Base-by-base conservation (phyloP, 306 rosid species). In the Cicer cuneatum region DNA sequence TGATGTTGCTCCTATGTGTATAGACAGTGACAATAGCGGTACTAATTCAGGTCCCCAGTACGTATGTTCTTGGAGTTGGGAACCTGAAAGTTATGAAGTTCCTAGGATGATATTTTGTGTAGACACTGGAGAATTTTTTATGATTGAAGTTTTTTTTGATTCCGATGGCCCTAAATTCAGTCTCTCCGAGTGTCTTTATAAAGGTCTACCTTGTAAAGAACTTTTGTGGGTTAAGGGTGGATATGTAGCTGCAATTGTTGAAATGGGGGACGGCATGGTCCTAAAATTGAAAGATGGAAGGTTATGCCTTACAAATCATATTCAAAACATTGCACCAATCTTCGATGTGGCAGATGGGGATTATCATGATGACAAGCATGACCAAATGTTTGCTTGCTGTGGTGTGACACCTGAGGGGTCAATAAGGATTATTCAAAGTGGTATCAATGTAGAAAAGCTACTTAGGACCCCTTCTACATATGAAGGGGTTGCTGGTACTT, bases 351-450 rank as follows among this genome's bases (percentile, higher is more conserved):
- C 89, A 60, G 88, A 88, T 82, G 90, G 90, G 64, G 91, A 93
- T 85, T 85, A 80, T 76, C 94, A 80, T 83, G 98, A 91, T 78
- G 97, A 93, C 82, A 91, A 88, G 74, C 94, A 88, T 59, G 97
- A 87, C 79, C 97, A 93, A 81, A 86, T 93, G 87, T 91, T 89
- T 82, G 96, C 98, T 48, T 89, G 98, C 70, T 91, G 97, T 82
- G 98, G 98, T 71, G 87, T 88, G 82, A 90, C 96, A 13, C 96
- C 96, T 6, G 96, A 91, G 76, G 97, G 98, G 67, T 93, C 98
- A 66, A 60, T 93, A 83, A 80, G 97, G 85, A 79, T 93, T 73
- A 91, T 91, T 88, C 87, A 85, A 77, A 93, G 90, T 78, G 97
- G 98, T 49, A 85, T 89, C 43, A 87, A 86, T 79, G 94, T 91